Base-by-base conservation (phyloP, 108 stramenopile genomes). In the Skeletonema potamos region DNA sequence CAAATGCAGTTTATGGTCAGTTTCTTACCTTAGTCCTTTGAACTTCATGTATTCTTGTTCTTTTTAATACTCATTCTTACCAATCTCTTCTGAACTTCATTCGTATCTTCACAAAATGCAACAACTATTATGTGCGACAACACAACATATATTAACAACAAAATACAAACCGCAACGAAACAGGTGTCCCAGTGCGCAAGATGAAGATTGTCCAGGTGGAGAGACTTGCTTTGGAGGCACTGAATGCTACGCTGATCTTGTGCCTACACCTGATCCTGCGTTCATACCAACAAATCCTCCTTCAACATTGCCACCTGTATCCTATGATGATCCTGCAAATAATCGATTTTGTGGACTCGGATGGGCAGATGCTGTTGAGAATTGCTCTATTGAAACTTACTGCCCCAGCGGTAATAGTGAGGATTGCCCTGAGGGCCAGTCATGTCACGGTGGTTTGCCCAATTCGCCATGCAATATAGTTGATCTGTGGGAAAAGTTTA, bases 161-260 rank as follows among this genome's bases (percentile, higher is more conserved):
- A 46, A 37, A 39, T 41, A 7, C 15, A 24, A 9, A n/a, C 37
- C 36, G 37, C 30, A 66, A 39, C 39, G 27, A 54, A 20, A 29
- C 15, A 71, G 70, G 70, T 73, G 72, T 65, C 58, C 64, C 2
- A 39, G 62, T 65, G 72, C 51, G 15, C 62, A 73, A 6, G 63
- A 64, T 33, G 33, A 39, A 43, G 54, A 54, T 2, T 69, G 66
- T 28, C 54, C 66, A 26, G 66, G 29, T 34, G 68, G 64, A 20
- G 22, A 59, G 54, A 43, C 39, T 9, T 81, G 79, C 34, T 81
- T 74, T 65, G 79, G 68, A n/a, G 43, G 73, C 13, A 81, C 79
- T 18, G 28, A 46, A 32, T 81, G 79, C 34, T 74, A 73, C 43
- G 30, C 66, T 37, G 79, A 69, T 22, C 51, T 81, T 18, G 63